Evolutionary conservation across 371 early-diverging fungal species (phyloP).

Genomic region (Lichtheimia ornata): DNA sequence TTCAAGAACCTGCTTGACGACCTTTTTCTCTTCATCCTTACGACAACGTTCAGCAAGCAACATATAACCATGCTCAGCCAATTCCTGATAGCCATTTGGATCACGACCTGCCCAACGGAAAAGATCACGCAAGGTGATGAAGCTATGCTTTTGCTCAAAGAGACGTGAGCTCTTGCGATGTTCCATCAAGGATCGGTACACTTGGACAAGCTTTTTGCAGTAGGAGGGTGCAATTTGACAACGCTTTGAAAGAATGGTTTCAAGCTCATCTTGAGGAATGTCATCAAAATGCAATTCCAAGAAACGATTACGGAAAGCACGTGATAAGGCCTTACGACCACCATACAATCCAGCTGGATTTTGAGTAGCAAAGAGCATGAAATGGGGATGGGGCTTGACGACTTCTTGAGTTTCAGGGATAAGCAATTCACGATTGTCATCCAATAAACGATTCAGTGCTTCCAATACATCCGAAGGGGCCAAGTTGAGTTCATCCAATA

Average conservation of each 20-base stretch:
- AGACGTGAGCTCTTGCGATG: constrained; percentile 81
- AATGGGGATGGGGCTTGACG: constrained; percentile 95
- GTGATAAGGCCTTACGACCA: constrained; percentile 98
- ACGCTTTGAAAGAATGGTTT: constrained; percentile 82
- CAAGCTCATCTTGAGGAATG: constrained; percentile 89
- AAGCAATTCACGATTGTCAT: constrained; percentile 98
- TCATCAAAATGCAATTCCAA: constrained; percentile 96
- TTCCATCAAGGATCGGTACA: constrained; percentile 85
- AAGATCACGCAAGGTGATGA: constrained; percentile 97
- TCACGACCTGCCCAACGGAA: constrained; percentile 98
- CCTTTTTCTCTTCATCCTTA: constrained; percentile 77
- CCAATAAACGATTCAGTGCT: constrained; percentile 98
- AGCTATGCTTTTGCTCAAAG: constrained; percentile 92
- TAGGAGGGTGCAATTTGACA: constrained; percentile 91
- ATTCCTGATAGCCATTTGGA: constrained; percentile 74
- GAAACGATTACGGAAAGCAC: constrained; percentile 99
- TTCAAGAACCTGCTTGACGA: constrained; percentile 87
- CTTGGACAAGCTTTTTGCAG: constrained; percentile 84
- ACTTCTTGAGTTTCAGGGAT: constrained; percentile 97
- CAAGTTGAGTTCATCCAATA: constrained; percentile 99
- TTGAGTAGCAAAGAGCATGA: constrained; percentile 99
- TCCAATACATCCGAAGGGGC: constrained; percentile 99
- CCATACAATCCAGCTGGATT: constrained; percentile 99
- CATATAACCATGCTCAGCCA: constrained; percentile 95
- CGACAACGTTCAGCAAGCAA: constrained; percentile 94